Evolutionary conservation across 345 rosid species (phyloP), one percentile per base, ranked within the genome.

Genomic region (Diplotaxis tenuifolia): DNA sequence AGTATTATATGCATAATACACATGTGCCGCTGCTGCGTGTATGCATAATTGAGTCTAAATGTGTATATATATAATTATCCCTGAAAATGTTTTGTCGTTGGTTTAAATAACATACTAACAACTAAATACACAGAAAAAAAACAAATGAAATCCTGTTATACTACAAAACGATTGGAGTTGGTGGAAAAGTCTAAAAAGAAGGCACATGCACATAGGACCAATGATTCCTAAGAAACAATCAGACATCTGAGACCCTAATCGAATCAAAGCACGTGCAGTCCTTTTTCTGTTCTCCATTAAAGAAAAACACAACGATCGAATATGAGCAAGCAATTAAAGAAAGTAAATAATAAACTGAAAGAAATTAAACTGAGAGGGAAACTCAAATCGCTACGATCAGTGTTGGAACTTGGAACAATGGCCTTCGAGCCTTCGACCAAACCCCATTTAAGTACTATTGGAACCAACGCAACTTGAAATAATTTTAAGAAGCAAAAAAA

Each of bases 261-360:
- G 57, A 62, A 71, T 71, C 75, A 65, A 71, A 57, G 72, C 68
- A 71, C 80, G 80, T 77, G 80, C 72, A 61, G 18, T 50, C 34
- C 62, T 62, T 45, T 19, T 21, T 14, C 19, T 7, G 23, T 14
- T 14, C 16, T 42, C 16, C n/a, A 14, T 3, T 6, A 42, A 42
- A 42, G 50, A 42, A 8, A 72, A 27, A 14, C 36, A 34, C 20
- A 23, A 1, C n/a, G 8, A 23, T 5, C 36, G 25, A 10, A 28
- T 23, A 45, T 4, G 29, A 64, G 20, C 7, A 6, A n/a, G 55
- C 20, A 20, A 55, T 20, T 22, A 9, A 16, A 53, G 6, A 15
- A 5, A 5, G 32, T 31, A 21, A 31, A 59, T n/a, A 7, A 6
- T 3, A 21, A 60, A 18, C 42, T 10, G 18, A 62, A 22, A 16